phyloP scores from a whole-genome alignment of 2,329 filamentous ascomycete genomes.

The Gyromitra esculenta region DNA sequence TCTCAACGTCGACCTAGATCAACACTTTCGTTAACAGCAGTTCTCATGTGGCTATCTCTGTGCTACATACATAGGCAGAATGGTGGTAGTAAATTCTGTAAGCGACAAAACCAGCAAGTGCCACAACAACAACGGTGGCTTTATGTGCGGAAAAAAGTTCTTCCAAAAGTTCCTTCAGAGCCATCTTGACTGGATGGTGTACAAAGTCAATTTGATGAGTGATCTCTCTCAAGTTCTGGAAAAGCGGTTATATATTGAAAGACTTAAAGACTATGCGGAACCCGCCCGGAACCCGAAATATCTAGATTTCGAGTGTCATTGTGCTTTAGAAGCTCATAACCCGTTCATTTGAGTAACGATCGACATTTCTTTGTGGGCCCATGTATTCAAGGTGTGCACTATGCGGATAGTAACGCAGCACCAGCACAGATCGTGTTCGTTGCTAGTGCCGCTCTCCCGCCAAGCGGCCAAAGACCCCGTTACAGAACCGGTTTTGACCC shows the following conservation, averaged over 20 bases:
- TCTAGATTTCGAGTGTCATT: background rate
- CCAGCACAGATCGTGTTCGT: background rate
- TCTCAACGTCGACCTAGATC: slow-evolving; percentile 51
- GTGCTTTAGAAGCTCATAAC: background rate
- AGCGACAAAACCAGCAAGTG: slow-evolving; percentile 34
- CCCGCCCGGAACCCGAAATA: slow-evolving; percentile 13
- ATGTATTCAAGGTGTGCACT: background rate
- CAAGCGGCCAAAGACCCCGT: background rate
- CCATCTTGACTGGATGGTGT: background rate
- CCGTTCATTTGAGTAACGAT: background rate
- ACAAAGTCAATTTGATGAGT: slow-evolving; percentile 1
- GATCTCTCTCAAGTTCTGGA: background rate
- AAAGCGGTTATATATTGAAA: slow-evolving; percentile 27
- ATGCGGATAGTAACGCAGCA: background rate
- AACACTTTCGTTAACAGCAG: slow-evolving; percentile 5
- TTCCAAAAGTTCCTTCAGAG: slow-evolving; percentile 27
- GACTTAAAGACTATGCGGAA: background rate
- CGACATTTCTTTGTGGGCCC: background rate
- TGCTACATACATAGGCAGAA: slow-evolving; percentile 42
- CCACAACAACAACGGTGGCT: slow-evolving; percentile 16
- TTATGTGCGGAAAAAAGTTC: slow-evolving; percentile 14
- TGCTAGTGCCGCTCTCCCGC: background rate
- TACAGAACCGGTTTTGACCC: background rate
- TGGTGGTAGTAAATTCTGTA: slow-evolving; percentile 51
- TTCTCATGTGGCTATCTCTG: background rate